Conservation (phyloP, 1,284 basidiomycete genomes). For the Sporisorium exsertum region DNA sequence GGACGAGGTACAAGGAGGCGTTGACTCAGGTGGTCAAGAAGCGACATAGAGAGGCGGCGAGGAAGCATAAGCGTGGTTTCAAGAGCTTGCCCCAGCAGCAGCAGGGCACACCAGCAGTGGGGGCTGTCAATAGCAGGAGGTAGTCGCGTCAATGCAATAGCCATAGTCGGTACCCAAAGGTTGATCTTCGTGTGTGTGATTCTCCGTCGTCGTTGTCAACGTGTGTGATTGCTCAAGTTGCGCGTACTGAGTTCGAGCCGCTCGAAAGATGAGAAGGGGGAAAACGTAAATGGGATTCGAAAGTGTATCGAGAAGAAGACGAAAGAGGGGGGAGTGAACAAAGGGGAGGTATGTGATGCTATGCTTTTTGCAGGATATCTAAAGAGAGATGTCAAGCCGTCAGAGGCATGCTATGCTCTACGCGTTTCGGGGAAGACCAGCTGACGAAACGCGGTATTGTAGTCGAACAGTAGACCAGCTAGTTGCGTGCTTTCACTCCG, state of each 20-base stretch:
- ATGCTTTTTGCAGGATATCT: neutral
- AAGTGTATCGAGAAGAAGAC: neutral
- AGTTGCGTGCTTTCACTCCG: neutral
- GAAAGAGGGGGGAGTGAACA: too few species aligned
- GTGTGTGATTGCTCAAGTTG: neutral
- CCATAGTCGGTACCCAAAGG: neutral
- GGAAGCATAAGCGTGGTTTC: conserved; percentile 48
- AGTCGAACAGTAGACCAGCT: neutral
- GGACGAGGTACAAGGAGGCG: conserved; percentile 40
- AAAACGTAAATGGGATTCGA: neutral
- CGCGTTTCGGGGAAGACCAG: neutral
- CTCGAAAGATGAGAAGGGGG: neutral
- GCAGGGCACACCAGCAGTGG: neutral
- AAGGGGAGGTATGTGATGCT: neutral
- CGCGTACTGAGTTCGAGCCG: neutral
- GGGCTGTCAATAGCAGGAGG: neutral
- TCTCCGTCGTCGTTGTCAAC: too few species aligned
- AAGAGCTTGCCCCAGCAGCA: conserved; percentile 15
- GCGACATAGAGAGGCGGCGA: conserved; percentile 61
- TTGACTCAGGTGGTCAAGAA: conserved; percentile 60
- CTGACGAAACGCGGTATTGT: neutral
- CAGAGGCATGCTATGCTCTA: neutral
- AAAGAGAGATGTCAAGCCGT: neutral
- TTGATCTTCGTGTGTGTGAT: too few species aligned
- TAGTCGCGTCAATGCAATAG: neutral